Base-by-base conservation (phyloP, 805 yeast species). In the Wickerhamomyces rabaulensis region DNA sequence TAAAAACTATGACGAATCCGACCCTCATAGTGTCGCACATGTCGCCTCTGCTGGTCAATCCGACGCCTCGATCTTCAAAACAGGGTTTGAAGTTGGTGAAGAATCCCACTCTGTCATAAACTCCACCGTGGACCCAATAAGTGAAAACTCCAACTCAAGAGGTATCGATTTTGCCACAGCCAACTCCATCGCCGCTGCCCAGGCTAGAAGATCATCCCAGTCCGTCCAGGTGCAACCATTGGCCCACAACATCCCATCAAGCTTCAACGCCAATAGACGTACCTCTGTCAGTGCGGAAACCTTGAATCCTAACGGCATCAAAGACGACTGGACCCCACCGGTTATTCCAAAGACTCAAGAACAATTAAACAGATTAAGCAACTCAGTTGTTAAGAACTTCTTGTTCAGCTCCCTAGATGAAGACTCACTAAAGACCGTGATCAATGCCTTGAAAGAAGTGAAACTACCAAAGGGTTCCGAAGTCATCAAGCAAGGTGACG, bases 271-370 rank as follows among this genome's bases (percentile, higher is more conserved):
- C 44, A 78, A 82, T 63, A 80, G 97, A 71, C 81, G 97, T 70
- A 86, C 90, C 4, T 84, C 95, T 19, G 97, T 90, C 13, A 80
- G 90, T 46, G 97, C 96, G 6, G 97, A 90, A 67, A 84, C 94
- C 2, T 65, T 86, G 57, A 84, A 86, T 60, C 95, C 94, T 6
- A 82, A 80, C 50, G 79, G 77, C 29, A 81, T 86, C 58, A 71
- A 73, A 45, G 73, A 78, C 29, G 74, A 79, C 44, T 85, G 91
- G 91, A 77, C 71, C 51, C 85, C 87, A 6, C 91, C 92, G 10
- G 80, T 74, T 42, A 81, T 80, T 56, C 75, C 81, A 54, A 76
- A 85, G 60, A 68, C 79, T 4, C 64, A 70, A 1, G 82, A 79
- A 40, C 96, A 89, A 66, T 68, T 83, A 48, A 67, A 70, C 45